Conservation (phyloP, 306 rosid species). For the Astragalus membranaceus region DNA sequence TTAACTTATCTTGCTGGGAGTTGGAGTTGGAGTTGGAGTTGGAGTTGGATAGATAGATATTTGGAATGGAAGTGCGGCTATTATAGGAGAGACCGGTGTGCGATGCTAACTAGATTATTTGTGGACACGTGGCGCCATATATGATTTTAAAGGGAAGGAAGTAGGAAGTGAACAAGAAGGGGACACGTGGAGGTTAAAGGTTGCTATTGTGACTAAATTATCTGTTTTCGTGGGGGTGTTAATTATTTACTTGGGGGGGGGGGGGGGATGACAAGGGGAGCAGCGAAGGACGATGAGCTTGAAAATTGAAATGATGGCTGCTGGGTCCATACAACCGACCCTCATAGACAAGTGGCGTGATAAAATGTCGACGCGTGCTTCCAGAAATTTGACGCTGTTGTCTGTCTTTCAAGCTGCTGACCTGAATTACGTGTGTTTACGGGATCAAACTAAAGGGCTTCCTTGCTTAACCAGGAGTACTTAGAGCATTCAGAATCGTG, state of each 20-base stretch:
- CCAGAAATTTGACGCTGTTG: not conserved
- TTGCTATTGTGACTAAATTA: not conserved
- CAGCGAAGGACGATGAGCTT: not conserved
- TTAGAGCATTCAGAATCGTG: no score
- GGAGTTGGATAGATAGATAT: not conserved
- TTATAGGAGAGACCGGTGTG: not conserved
- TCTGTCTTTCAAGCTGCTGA: not conserved
- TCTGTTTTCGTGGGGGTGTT: not conserved
- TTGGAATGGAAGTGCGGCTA: not conserved
- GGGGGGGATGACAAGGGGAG: not conserved
- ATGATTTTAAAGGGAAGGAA: no score
- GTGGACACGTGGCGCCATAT: conserved; percentile 28
- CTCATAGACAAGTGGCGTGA: conserved; percentile 32
- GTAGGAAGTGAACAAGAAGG: not conserved
- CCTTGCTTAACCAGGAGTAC: no score
- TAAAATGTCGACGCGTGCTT: conserved; percentile 7
- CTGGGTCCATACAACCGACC: conserved; percentile 42
- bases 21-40: not conserved
- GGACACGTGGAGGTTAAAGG: conserved; percentile 32
- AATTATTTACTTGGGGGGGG: not conserved
- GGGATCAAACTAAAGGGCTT: not conserved
- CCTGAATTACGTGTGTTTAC: not conserved
- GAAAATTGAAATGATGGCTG: not conserved
- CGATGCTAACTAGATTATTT: not conserved
- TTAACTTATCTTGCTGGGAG: no score